A percentile compares a stretch with the other conserved stretches of the same genome.
phyloP scores from a whole-genome alignment of 179 eudicot species.

The Beta corolliflora region DNA sequence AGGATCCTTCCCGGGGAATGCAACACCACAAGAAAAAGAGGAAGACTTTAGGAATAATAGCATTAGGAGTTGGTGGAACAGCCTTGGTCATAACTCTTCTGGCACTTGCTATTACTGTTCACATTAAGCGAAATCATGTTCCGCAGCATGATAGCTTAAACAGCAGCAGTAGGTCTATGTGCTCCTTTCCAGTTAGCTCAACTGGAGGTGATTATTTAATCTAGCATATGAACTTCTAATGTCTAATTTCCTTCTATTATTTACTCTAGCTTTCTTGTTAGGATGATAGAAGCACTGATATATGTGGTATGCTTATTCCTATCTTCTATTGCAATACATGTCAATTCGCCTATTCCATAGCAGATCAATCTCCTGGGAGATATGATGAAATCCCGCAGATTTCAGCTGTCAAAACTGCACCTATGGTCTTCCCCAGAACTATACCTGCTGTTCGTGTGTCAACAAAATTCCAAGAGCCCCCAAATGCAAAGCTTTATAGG shows the following conservation, averaged over 20 bases:
- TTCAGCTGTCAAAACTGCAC: constrained; percentile 44
- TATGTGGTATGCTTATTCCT: background rate
- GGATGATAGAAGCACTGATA: background rate
- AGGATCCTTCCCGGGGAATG: constrained; percentile 42
- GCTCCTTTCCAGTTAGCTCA: constrained; percentile 56
- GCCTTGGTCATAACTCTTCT: constrained; percentile 50
- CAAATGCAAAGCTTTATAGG: constrained; percentile 63
- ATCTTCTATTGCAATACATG: background rate
- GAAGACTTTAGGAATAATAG: constrained; percentile 46
- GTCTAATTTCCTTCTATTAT: background rate
- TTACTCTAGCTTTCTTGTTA: background rate
- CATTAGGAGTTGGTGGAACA: constrained; percentile 48
- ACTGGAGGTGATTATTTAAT: constrained; percentile 49
- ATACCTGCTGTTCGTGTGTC: constrained; percentile 48
- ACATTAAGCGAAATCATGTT: constrained; percentile 30
- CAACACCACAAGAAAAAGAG: constrained; percentile 46
- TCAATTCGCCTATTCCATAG: constrained; percentile 4
- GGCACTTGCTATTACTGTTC: constrained; percentile 44
- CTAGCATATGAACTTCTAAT: constrained; percentile 1
- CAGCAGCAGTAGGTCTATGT: constrained; percentile 43
- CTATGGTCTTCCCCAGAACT: constrained; percentile 47
- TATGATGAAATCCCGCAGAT: constrained; percentile 44
- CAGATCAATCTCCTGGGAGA: constrained; percentile 37
- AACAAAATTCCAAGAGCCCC: constrained; percentile 51
- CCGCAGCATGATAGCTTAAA: constrained; percentile 30